Percentiles rank a stretch among this genome's conserved stretches.
Conservation (phyloP, 176 grass and related monocot genomes). For the Eremochloa ophiuroides region DNA sequence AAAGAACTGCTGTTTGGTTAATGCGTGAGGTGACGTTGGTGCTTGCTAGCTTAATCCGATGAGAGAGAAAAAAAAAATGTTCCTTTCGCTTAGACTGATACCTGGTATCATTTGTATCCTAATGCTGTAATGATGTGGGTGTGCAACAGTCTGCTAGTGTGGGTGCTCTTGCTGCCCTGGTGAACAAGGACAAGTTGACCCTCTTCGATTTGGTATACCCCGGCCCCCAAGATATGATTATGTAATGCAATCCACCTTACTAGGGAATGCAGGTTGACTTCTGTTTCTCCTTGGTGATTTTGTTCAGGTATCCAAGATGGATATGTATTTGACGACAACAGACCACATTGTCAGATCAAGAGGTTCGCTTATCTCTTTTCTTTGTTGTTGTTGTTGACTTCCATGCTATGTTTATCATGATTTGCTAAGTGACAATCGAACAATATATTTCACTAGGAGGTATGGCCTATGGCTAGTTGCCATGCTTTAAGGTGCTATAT, state of each 20-base stretch:
- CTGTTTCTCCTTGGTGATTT: conserved; percentile 22
- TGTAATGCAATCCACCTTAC: neutral
- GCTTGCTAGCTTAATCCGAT: neutral
- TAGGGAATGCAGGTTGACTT: neutral
- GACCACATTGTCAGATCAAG: conserved; percentile 76
- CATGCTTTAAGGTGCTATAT: conserved; percentile 10
- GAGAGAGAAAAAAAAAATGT: neutral
- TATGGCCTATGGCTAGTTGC: neutral
- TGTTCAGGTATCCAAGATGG: conserved; percentile 84
- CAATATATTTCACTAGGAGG: neutral
- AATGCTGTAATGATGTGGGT: conserved; percentile 18
- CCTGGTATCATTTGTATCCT: conserved; percentile 2
- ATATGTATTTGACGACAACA: conserved; percentile 81
- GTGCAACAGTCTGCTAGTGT: conserved; percentile 50
- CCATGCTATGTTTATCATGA: neutral
- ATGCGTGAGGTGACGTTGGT: neutral
- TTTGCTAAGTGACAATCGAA: neutral
- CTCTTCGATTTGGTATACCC: conserved; percentile 71
- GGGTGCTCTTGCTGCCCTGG: conserved; percentile 49
- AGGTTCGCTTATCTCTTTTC: conserved; percentile 39
- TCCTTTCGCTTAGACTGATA: neutral
- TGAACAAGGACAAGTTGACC: conserved; percentile 63
- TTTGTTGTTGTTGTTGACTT: neutral
- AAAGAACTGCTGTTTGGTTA: neutral
- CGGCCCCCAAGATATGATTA: neutral